Conservation (phyloP, 2,329 filamentous ascomycete genomes). For the Fonsecaea nubica region DNA sequence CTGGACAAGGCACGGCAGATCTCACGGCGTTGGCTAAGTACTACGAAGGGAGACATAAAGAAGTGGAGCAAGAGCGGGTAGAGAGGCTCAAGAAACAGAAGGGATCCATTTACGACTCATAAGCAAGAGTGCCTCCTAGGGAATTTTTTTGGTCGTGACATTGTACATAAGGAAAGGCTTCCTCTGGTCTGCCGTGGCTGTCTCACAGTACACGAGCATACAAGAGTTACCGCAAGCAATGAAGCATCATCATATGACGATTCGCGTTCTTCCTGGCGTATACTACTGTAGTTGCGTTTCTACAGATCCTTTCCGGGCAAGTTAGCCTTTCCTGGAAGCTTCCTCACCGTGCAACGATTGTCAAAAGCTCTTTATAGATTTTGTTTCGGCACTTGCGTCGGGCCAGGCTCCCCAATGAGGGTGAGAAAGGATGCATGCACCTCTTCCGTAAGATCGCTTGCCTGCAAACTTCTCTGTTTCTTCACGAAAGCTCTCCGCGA, state of each 20-base stretch:
- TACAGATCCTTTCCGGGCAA: neutral
- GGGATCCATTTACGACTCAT: slow-evolving; percentile 52
- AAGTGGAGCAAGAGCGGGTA: slow-evolving; percentile 64
- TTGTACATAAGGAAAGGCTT: slow-evolving; percentile 31
- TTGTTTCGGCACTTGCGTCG: slow-evolving; percentile 21
- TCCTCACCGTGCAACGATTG: neutral
- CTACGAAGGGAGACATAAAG: slow-evolving; percentile 65
- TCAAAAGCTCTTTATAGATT: slow-evolving; percentile 15
- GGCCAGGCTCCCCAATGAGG: slow-evolving; percentile 74
- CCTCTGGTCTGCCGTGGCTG: slow-evolving; percentile 9
- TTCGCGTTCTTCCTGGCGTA: neutral
- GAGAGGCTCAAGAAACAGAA: slow-evolving; percentile 51
- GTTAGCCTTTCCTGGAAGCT: neutral
- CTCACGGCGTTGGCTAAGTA: slow-evolving; percentile 67
- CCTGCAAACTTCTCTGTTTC: slow-evolving; percentile 86
- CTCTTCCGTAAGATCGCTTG: slow-evolving; percentile 89
- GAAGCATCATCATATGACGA: neutral
- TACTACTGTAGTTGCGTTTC: neutral
- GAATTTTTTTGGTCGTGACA: slow-evolving; percentile 3
- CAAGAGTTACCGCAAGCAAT: neutral
- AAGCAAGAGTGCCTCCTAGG: slow-evolving; percentile 34
- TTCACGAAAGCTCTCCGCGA: slow-evolving; percentile 85
- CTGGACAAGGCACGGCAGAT: slow-evolving; percentile 64
- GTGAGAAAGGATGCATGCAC: slow-evolving; percentile 81
- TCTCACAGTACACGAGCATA: neutral